Evolutionary conservation across 2,329 filamentous ascomycete species (phyloP), one percentile per base, ranked within the genome.

Genomic region (Cladorrhinum sp.): DNA sequence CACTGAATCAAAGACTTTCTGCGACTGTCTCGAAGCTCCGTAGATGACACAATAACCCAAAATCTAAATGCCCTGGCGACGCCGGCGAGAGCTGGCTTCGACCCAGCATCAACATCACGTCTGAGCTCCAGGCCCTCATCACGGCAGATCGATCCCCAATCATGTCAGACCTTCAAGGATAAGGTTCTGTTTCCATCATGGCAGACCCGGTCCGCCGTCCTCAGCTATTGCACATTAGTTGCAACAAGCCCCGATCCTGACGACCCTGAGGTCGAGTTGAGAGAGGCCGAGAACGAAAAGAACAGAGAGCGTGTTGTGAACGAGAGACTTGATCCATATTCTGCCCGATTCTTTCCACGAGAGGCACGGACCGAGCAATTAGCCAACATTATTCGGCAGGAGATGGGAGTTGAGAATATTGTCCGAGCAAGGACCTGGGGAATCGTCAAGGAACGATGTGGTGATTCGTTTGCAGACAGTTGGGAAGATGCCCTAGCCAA

Each of bases 11-110:
- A 70, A 96, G 95, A 96, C 74, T 99, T 99, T 74, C 83, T 99
- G 22, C 90, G 92, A 41, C 76, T 95, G 66, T 97, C 93, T 9
- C 87, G 95, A 65, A 82, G 85, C 56, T 85, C 90, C 52, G 88
- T 97, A 70, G 95, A 99, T 76, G 95, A 99, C 76, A 92, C 90
- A 50, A 98, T 99, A 71, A 86, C 87, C 0, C 93, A 96, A 71
- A 93, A 96, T 70, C 85, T 99, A 63, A 98, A 98, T 78, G 91
- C 92, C 1, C 83, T 98, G 38, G 78, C 91, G 50, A 93, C 89
- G 0, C 93, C 93, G 0, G 82, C 90, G 12, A 78, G 80, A 50
- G 75, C 76, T 41, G 85, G 86, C 16, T 98, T 96, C 75, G 89
- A 96, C 71, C 90, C 93, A 1, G 77, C 82, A 0, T 93, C 91